A percentile compares a stretch with the other conserved stretches of the same genome.
Evolutionary conservation across 495 filamentous ascomycete species (phyloP).

Genomic region (Cairneyella variabilis): DNA sequence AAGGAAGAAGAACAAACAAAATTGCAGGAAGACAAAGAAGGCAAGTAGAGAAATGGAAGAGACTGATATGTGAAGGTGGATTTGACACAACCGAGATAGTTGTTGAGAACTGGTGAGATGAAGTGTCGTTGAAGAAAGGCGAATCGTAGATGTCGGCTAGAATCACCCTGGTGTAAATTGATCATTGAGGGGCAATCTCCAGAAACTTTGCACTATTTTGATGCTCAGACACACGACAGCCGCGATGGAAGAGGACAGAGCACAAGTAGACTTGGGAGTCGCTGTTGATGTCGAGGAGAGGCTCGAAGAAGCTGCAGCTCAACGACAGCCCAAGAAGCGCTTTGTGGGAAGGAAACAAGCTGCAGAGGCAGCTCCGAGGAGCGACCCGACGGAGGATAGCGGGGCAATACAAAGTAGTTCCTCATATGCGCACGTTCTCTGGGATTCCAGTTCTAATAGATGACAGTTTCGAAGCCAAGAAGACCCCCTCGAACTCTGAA

Average conservation of each 20-base stretch:
- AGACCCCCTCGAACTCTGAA: slow-evolving; percentile 74
- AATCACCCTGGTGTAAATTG: no score
- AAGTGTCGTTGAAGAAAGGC: no score
- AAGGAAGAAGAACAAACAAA: no score
- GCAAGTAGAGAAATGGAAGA: no score
- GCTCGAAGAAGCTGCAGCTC: slow-evolving; percentile 31
- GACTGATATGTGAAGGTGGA: no score
- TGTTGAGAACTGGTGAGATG: no score
- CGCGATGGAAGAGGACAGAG: slow-evolving; percentile 51
- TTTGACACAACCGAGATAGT: no score
- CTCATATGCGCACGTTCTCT: background rate
- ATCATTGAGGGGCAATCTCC: background rate
- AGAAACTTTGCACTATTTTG: no score
- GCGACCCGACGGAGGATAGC: slow-evolving; percentile 51
- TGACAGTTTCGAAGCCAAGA: slow-evolving; percentile 53
- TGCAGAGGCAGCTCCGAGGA: slow-evolving; percentile 37
- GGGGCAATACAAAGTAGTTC: slow-evolving; percentile 57
- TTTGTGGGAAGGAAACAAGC: slow-evolving; percentile 68
- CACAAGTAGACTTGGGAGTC: slow-evolving; percentile 45
- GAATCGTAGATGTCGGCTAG: no score
- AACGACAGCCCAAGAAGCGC: slow-evolving; percentile 67
- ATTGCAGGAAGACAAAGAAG: no score
- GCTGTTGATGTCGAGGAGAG: slow-evolving; percentile 51
- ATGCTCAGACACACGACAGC: background rate
- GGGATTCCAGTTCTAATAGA: slow-evolving; percentile 8